These are phyloP conservation scores for Gonapodya prolifera DNA, from an alignment of 192 early-diverging fungal genomes.

Conservation along the genomic window DNA sequence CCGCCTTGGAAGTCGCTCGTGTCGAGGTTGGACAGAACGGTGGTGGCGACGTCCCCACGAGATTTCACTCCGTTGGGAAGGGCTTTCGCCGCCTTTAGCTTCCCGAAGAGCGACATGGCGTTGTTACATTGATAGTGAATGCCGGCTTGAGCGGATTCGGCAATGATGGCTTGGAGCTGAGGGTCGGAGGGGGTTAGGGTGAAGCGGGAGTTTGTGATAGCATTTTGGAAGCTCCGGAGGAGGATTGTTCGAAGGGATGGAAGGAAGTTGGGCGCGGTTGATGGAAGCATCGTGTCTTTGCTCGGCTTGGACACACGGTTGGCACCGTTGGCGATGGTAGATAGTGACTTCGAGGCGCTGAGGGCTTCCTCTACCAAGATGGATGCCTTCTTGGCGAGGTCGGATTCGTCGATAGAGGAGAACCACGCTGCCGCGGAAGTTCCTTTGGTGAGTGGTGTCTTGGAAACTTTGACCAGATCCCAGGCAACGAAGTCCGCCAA, in stretches of 20 bases:
- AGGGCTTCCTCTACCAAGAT: background rate
- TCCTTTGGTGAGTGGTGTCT: background rate
- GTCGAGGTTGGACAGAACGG: background rate
- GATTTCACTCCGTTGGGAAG: background rate
- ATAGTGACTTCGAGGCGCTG: background rate
- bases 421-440: background rate
- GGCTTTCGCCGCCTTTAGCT: background rate
- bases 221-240: background rate
- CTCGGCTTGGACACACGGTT: background rate
- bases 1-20: background rate
- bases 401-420: background rate
- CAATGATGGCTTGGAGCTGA: background rate
- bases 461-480: background rate
- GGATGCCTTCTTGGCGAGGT: background rate
- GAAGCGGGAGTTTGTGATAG: background rate
- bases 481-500: background rate
- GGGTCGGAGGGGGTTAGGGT: background rate
- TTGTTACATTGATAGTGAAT: background rate
- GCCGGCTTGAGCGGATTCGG: background rate
- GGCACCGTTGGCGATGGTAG: background rate
- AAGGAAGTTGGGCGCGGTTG: background rate
- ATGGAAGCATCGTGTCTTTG: background rate
- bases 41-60: background rate
- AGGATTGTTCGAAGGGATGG: background rate
- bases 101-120: background rate